A percentile compares a stretch with the other conserved stretches of the same genome.
Evolutionary conservation across 768 basidiomycete genomes (phyloP).

Genomic region (Suillus hirtellus): DNA sequence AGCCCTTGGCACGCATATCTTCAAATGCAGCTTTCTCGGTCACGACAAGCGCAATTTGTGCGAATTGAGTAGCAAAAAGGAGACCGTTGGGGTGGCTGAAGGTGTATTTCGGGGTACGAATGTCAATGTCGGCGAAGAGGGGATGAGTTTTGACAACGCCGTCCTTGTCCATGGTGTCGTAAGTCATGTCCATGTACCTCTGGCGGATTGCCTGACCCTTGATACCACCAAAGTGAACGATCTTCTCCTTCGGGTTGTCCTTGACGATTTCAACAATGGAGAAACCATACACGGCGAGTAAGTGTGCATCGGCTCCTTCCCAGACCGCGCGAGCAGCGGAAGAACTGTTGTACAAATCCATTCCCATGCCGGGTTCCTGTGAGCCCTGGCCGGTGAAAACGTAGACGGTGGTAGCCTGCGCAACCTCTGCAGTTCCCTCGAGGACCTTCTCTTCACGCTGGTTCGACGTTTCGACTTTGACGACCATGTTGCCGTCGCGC

Average conservation of each 20-base stretch:
- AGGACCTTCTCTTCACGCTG: constrained; percentile 87
- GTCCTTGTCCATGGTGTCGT: constrained; percentile 95
- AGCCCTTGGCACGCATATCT: constrained; percentile 95
- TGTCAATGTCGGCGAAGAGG: constrained; percentile 93
- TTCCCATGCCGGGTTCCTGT: constrained; percentile 98
- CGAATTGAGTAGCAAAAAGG: constrained; percentile 97
- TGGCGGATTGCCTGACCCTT: constrained; percentile 98
- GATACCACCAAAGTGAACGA: constrained; percentile 98
- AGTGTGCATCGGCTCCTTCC: constrained; percentile 93
- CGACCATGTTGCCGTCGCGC: constrained; percentile 91
- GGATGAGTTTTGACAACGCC: constrained; percentile 95
- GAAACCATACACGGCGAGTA: constrained; percentile 95
- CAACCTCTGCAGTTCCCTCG: constrained; percentile 89
- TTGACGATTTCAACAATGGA: constrained; percentile 99
- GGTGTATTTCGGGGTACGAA: constrained; percentile 95
- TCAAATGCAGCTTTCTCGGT: constrained; percentile 99
- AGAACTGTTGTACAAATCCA: constrained; percentile 94
- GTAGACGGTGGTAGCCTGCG: constrained; percentile 89
- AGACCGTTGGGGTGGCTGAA: constrained; percentile 96
- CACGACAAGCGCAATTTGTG: constrained; percentile 97
- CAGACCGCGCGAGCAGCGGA: constrained; percentile 95
- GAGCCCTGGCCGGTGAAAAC: constrained; percentile 99
- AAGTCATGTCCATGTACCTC: constrained; percentile 99
- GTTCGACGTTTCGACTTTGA: constrained; percentile 86
- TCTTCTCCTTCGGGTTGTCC: constrained; percentile 97